Percentiles rank a stretch among this genome's conserved stretches.
Conservation (phyloP, 2,329 filamentous ascomycete species). For the Phoma sp. region DNA sequence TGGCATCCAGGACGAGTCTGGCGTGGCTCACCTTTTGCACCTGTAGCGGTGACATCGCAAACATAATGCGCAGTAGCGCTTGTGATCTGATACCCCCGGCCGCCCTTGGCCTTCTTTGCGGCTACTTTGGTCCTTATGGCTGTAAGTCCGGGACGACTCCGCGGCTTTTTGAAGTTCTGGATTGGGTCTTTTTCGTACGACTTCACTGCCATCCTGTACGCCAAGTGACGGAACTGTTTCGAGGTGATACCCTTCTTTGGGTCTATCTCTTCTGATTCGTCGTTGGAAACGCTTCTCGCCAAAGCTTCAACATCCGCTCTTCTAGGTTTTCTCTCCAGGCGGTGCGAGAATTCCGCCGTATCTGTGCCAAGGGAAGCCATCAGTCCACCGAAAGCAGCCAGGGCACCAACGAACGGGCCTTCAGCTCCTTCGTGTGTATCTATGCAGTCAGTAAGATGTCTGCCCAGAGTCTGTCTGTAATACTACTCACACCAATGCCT, state of each 20-base stretch:
- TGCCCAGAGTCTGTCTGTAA: not conserved
- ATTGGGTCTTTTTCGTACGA: slow-evolving; percentile 16
- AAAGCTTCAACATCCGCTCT: not conserved
- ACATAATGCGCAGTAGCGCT: slow-evolving; percentile 23
- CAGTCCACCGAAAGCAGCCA: slow-evolving; percentile 22
- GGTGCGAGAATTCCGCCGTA: slow-evolving; percentile 19
- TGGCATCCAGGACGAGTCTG: no score
- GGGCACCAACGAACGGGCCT: slow-evolving; percentile 12
- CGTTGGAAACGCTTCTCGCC: not conserved
- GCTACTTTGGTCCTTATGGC: slow-evolving; percentile 9
- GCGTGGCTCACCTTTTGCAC: slow-evolving; percentile 8
- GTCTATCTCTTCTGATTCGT: not conserved
- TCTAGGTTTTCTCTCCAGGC: slow-evolving; percentile 12
- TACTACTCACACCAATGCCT: slow-evolving; percentile 27
- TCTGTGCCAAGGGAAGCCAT: slow-evolving; percentile 17
- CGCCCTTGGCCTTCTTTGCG: slow-evolving; percentile 13
- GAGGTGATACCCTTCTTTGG: slow-evolving; percentile 7
- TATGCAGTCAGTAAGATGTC: slow-evolving; percentile 9
- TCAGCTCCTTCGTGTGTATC: slow-evolving; percentile 31
- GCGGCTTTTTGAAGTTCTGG: slow-evolving; percentile 14
- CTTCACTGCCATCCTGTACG: slow-evolving; percentile 26
- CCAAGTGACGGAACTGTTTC: slow-evolving; percentile 18
- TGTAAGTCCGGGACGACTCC: not conserved
- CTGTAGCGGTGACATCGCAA: slow-evolving; percentile 20
- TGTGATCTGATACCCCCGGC: slow-evolving; percentile 22